Conservation (phyloP, 768 basidiomycete genomes). For the Chlorophyllum brunneum region DNA sequence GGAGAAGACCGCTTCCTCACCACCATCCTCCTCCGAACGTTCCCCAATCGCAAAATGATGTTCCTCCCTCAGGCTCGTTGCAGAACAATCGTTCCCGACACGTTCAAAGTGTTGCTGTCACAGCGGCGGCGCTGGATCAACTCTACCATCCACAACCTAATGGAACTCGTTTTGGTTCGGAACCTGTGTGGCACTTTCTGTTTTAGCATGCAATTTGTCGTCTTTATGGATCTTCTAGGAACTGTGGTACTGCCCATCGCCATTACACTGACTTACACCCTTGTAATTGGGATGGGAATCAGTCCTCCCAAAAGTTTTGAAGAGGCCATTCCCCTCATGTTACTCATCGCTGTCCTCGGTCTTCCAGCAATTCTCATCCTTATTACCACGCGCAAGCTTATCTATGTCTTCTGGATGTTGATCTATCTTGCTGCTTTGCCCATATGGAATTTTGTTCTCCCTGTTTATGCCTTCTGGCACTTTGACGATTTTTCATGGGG, state of each 20-base stretch:
- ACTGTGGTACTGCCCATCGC: conserved; percentile 93
- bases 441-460: conserved; percentile 93
- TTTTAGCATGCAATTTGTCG: conserved; percentile 99
- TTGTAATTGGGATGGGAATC: conserved; percentile 79
- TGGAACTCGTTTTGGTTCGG: conserved; percentile 96
- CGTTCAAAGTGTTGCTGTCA: conserved; percentile 87
- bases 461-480: conserved; percentile 97
- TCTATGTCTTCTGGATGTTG: conserved; percentile 98
- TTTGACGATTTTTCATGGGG: conserved; percentile 99
- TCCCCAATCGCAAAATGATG: conserved; percentile 99
- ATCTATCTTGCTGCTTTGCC: conserved; percentile 91
- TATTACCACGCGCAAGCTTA: conserved; percentile 90
- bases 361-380: conserved; percentile 90
- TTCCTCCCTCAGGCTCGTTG: conserved; percentile 96
- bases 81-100: conserved; percentile 94
- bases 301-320: conserved; percentile 81
- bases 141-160: conserved; percentile 97
- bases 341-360: conserved; percentile 88
- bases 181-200: conserved; percentile 99
- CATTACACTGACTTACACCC: conserved; percentile 83
- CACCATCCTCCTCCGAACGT: conserved; percentile 92
- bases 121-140: conserved; percentile 99
- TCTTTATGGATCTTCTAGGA: conserved; percentile 93
- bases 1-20: conserved; percentile 99
- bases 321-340: conserved; percentile 89